Evolutionary conservation across 2,329 filamentous ascomycete species (phyloP).

Genomic region (Trichoderma citrinoviride): DNA sequence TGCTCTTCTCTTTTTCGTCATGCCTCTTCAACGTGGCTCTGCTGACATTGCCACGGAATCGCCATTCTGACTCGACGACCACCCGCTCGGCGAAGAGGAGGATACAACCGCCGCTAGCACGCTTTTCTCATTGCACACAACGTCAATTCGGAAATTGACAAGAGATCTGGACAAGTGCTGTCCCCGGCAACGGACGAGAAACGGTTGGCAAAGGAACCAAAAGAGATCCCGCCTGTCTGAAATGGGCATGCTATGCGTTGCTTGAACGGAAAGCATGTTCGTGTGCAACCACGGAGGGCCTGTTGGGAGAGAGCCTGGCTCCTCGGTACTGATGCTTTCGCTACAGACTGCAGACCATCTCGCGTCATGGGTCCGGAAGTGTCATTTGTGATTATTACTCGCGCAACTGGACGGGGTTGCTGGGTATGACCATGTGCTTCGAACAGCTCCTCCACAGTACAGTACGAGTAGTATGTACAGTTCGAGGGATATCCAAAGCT

Average conservation of each 20-base stretch:
- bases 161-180: neutral
- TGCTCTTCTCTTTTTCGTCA: neutral
- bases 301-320: too few species aligned
- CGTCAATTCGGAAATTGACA: constrained; percentile 1
- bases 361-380: neutral
- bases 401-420: neutral
- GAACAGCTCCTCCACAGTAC: neutral
- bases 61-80: neutral
- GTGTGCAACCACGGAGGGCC: neutral
- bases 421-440: neutral
- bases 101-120: constrained; percentile 14
- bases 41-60: neutral
- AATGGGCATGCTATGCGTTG: constrained; percentile 2
- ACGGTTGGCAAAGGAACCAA: neutral
- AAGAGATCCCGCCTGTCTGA: neutral
- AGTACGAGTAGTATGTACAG: neutral
- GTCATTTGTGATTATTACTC: neutral
- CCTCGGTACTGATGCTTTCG: neutral
- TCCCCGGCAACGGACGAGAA: neutral
- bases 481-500: neutral
- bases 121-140: neutral
- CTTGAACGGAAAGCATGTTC: neutral
- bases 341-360: neutral
- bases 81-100: constrained; percentile 2
- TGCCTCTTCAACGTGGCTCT: neutral